Base-by-base conservation (phyloP, 306 rosid species). In the Lathyrus oleraceus region DNA sequence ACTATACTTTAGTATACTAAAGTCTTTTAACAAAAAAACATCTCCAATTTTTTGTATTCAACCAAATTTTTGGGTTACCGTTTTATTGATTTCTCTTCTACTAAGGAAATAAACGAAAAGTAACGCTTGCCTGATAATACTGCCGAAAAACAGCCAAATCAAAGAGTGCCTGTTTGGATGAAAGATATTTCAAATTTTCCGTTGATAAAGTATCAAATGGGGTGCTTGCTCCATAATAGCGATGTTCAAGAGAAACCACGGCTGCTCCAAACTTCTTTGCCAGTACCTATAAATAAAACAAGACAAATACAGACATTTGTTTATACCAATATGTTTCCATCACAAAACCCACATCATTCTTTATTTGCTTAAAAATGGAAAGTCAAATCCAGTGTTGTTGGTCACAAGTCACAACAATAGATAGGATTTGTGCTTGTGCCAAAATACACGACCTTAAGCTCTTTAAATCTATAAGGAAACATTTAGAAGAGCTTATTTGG, bases 261-360 rank as follows among this genome's bases (percentile, higher is more conserved):
- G 98, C 98, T 19, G 98, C 98, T 61, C 91, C 97, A 51, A 93
- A 93, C 78, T 90, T 90, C 89, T 93, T 87, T 28, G 97, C 96
- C 78, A 93, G 79, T 72, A 93, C 93, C 98, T 93, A 59, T 17
- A 67, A 43, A 60, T 54, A 42, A 66, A 63, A 67, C 53, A 83
- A 68, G 38, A 39, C 63, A 6, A 35, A 35, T 32, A 66, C 20
- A 23, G 6, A 59, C 7, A 43, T 60, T 64, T 67, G 53, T 6
- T 47, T 10, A 64, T n/a, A 61, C 8, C 48, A 38, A 61, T 58
- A 71, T n/a, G 27, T 19, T 52, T 66, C 44, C 70, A 21, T 53
- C 45, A 40, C 58, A 44, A 48, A 56, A 72, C 54, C 44, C 39
- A 30, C 40, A 61, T 27, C 54, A 47, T 20, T 15, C 25, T 62